Conservation (phyloP, 768 basidiomycete species). For the Pleurotus sapidus region DNA sequence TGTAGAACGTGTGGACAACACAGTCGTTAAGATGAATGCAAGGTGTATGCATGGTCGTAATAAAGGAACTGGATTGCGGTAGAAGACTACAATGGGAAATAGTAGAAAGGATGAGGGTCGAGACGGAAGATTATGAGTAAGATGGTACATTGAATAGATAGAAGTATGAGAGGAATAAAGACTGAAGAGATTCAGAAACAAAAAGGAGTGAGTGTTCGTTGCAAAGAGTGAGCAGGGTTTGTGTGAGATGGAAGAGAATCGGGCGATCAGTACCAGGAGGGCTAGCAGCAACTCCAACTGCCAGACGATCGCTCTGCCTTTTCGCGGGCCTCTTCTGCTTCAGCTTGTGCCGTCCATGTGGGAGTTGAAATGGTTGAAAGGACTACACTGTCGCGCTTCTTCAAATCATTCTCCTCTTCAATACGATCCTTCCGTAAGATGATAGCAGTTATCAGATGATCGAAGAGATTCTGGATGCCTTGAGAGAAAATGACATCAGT, state of each 20-base stretch:
- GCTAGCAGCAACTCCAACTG: conserved; percentile 72
- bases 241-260: conserved; percentile 12
- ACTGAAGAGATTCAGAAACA: conserved; percentile 15
- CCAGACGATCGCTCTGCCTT: conserved; percentile 46
- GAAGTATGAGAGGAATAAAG: conserved; percentile 12
- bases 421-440: conserved; percentile 76
- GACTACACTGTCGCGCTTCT: conserved; percentile 83
- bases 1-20: not conserved
- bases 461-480: conserved; percentile 84
- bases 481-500: conserved; percentile 8
- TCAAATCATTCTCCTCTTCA: conserved; percentile 76
- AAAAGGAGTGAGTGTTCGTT: conserved; percentile 14
- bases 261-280: conserved; percentile 18
- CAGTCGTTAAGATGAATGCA: conserved; percentile 1
- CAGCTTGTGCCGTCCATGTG: conserved; percentile 76
- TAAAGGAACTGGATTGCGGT: not conserved
- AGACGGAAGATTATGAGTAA: conserved; percentile 9
- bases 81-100: conserved; percentile 2
- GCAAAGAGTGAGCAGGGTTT: conserved; percentile 7
- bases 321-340: conserved; percentile 71
- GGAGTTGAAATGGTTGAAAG: conserved; percentile 62
- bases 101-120: not conserved
- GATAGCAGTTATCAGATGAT: conserved; percentile 76
- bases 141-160: conserved; percentile 13
- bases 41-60: conserved; percentile 13